Percentiles rank a stretch among this genome's conserved stretches.
phyloP scores from a whole-genome alignment of 176 grass and related monocot species.

The Puya raimondii region DNA sequence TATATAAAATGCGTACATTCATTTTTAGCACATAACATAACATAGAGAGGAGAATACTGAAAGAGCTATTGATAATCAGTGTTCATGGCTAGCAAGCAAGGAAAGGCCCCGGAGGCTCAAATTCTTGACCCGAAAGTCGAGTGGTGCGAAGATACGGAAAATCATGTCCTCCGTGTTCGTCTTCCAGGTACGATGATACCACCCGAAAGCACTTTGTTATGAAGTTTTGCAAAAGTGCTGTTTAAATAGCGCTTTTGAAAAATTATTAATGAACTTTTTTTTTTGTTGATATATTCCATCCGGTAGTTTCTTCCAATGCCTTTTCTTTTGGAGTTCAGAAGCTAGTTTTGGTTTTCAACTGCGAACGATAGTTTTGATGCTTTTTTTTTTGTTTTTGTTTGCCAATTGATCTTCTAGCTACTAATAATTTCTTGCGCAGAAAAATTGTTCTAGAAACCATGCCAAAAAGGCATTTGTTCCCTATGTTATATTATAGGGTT shows the following conservation, averaged over 20 bases:
- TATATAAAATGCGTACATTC: constrained; percentile 17
- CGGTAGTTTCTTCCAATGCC: no score
- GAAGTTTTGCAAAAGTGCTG: not conserved
- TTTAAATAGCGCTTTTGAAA: not conserved
- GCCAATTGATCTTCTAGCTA: no score
- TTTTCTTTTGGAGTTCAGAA: no score
- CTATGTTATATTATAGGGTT: no score
- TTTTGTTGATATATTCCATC: no score
- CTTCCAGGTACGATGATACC: constrained; percentile 36
- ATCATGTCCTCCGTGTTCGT: constrained; percentile 21
- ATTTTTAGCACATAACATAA: not conserved
- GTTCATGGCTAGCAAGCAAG: constrained; percentile 16
- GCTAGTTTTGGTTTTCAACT: no score
- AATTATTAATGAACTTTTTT: not conserved
- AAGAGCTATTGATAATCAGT: not conserved
- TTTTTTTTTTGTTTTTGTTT: no score
- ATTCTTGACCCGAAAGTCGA: constrained; percentile 26
- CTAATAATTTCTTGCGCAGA: no score
- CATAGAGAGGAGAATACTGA: not conserved
- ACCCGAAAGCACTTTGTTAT: not conserved
- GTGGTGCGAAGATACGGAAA: constrained; percentile 8
- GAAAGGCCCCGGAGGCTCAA: not conserved
- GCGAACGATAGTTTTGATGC: no score
- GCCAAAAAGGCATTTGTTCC: not conserved
- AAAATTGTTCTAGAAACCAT: no score